Percentiles rank a stretch among this genome's conserved stretches.
Conservation (phyloP, 805 yeast genomes). For the Starmerella tilneyi region DNA sequence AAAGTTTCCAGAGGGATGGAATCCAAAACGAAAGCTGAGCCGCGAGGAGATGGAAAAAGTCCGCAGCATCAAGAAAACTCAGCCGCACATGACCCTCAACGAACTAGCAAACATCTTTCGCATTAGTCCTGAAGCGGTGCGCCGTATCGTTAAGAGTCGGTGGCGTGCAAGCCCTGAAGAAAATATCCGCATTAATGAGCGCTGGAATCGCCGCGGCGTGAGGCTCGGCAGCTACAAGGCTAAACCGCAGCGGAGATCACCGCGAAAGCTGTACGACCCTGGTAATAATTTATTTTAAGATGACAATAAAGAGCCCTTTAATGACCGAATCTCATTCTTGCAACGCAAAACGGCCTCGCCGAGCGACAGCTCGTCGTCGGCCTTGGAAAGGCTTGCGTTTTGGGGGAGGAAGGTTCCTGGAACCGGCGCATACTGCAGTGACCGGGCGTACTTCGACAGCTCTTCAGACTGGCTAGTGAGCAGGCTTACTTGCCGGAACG, state of each 20-base stretch:
- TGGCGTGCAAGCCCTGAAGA: slow-evolving; percentile 64
- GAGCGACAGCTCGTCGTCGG: neutral
- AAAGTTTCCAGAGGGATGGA: slow-evolving; percentile 55
- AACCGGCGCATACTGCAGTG: slow-evolving; percentile 12
- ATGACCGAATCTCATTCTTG: slow-evolving; percentile 17
- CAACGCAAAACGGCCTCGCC: slow-evolving; percentile 9
- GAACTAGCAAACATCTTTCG: slow-evolving; percentile 55
- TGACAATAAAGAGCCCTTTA: slow-evolving; percentile 16
- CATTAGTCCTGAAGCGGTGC: slow-evolving; percentile 70
- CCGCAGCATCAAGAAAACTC: slow-evolving; percentile 40
- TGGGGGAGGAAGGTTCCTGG: slow-evolving; percentile 8
- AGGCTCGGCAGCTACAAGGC: slow-evolving; percentile 24
- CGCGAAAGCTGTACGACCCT: slow-evolving; percentile 5
- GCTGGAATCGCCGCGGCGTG: slow-evolving; percentile 48
- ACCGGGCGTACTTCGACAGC: slow-evolving; percentile 12
- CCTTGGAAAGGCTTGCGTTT: neutral
- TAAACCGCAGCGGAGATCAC: neutral
- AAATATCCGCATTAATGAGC: slow-evolving; percentile 34
- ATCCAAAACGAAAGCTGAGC: slow-evolving; percentile 56
- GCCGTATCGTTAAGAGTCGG: slow-evolving; percentile 65
- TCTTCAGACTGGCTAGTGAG: slow-evolving; percentile 16
- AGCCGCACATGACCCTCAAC: slow-evolving; percentile 51
- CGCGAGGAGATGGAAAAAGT: slow-evolving; percentile 61
- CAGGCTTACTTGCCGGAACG: neutral
- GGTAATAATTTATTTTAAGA: slow-evolving; percentile 12